These are phyloP conservation scores for Bondarzewia mesenterica DNA, from an alignment of 1,284 basidiomycete genomes.

Conservation along the genomic window DNA sequence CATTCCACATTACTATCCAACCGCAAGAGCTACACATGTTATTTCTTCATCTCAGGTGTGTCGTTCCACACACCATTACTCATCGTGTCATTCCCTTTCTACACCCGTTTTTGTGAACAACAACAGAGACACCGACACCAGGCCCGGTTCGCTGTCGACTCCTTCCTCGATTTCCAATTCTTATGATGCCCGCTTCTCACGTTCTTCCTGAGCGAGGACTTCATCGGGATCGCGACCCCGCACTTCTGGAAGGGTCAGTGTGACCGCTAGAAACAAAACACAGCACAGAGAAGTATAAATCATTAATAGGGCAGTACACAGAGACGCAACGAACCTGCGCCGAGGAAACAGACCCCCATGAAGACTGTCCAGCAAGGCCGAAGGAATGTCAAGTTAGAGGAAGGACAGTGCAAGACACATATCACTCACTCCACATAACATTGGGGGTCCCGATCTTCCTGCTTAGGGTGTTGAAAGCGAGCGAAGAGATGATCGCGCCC, in stretches of 20 bases:
- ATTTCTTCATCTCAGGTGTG: no score
- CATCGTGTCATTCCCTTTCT: no score
- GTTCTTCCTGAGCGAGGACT: constrained; percentile 42
- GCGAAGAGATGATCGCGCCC: constrained; percentile 78
- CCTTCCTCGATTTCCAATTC: no score
- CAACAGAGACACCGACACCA: no score
- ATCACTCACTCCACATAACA: constrained; percentile 56
- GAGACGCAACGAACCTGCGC: constrained; percentile 23
- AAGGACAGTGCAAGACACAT: no score
- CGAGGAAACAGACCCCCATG: constrained; percentile 50
- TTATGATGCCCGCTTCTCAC: background rate
- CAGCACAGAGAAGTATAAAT: background rate
- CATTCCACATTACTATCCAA: no score
- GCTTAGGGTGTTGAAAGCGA: constrained; percentile 69
- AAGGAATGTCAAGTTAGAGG: constrained; percentile 16
- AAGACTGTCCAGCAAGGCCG: constrained; percentile 34
- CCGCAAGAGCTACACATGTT: no score
- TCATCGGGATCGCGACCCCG: constrained; percentile 67
- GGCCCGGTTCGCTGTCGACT: no score
- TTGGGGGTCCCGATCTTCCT: constrained; percentile 53
- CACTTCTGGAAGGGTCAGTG: constrained; percentile 76
- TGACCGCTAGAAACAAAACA: constrained; percentile 27
- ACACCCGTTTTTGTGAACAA: no score
- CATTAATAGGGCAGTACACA: no score
- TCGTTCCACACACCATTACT: no score